Base-by-base conservation (phyloP, 2,329 filamentous ascomycete species). In the Claviceps cyperi region DNA sequence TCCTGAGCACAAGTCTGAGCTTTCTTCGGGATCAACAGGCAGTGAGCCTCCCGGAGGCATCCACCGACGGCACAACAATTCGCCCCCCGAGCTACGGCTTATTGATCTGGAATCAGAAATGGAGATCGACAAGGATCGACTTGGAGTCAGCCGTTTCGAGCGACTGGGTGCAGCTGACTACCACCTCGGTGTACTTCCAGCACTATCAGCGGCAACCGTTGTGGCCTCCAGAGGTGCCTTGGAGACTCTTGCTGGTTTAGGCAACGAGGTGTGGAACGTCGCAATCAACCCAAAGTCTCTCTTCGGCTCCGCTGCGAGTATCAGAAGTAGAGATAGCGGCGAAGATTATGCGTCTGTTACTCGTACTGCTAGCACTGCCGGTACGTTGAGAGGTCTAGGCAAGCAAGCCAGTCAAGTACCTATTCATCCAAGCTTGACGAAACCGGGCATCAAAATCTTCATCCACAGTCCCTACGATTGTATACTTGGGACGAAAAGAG, bases 381-480 rank as follows among this genome's bases (percentile, higher is more conserved):
- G 60, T 14, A 62, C 56, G 35, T 58, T 60, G 32, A 59, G 62
- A 17, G 57, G 55, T 4, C 53, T 55, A 7, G 55, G 55, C 11
- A 60, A 15, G 46, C 41, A 58, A 40, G 51, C 59, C 6, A 52
- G 55, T 3, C 54, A 60, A 3, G 64, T 64, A 38, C 64, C 69
- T 13, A 68, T 74, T 2, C 74, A 83, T 61, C 66, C 77, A 50
- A 72, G 72, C 57, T 64, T 84, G 55, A 59, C 74, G 56, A 75
- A 80, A 59, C 71, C 71, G 47, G 75, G 77, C 1, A 65, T 75
- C 58, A 75, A 97, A 60, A 85, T 98, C 15, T 96, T 96, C 62
- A 87, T 98, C 40, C 89, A 95, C 60, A 96, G 89, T 58, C 92
- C 92, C 0, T 98, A 94, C 61, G 92, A 98, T 66, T 97, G 90